These are phyloP conservation scores for Tulasnella sp. DNA, from an alignment of 768 basidiomycete genomes.

Conservation along the genomic window DNA sequence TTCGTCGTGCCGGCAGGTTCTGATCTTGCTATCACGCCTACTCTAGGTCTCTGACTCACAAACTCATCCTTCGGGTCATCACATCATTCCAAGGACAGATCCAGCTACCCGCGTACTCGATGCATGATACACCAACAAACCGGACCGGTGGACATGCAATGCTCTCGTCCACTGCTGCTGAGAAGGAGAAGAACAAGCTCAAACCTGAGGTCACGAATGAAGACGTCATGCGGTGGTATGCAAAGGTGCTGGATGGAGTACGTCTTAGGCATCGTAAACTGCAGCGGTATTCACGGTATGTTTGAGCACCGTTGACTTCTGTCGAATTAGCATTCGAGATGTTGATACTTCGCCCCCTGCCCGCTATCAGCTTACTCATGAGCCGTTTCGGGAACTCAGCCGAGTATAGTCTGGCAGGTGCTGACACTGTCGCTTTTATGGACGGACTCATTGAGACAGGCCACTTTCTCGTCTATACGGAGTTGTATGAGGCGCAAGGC, in stretches of 20 bases:
- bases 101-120: conserved; percentile 32
- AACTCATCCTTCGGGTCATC: conserved; percentile 82
- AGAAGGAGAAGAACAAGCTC: background rate
- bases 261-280: conserved; percentile 86
- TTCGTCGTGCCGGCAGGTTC: too few relatives aligned
- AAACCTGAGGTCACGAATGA: conserved; percentile 23
- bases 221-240: conserved; percentile 80
- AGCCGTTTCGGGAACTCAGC: conserved; percentile 90
- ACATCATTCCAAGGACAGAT: conserved; percentile 95
- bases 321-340: background rate
- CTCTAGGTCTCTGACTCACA: conserved; percentile 77
- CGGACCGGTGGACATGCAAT: background rate
- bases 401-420: conserved; percentile 71
- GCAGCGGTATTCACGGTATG: conserved; percentile 80
- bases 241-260: conserved; percentile 87
- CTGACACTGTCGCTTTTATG: conserved; percentile 71
- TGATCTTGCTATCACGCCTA: background rate
- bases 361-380: conserved; percentile 46
- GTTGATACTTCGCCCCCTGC: too few relatives aligned
- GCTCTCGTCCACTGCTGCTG: background rate
- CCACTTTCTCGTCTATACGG: conserved; percentile 91
- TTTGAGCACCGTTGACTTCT: conserved; percentile 1
- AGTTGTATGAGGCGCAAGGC: conserved; percentile 76
- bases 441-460: conserved; percentile 67
- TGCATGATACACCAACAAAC: background rate